These are phyloP conservation scores for Vitis amurensis DNA, from an alignment of 164 flowering plant species.

Conservation along the genomic window DNA sequence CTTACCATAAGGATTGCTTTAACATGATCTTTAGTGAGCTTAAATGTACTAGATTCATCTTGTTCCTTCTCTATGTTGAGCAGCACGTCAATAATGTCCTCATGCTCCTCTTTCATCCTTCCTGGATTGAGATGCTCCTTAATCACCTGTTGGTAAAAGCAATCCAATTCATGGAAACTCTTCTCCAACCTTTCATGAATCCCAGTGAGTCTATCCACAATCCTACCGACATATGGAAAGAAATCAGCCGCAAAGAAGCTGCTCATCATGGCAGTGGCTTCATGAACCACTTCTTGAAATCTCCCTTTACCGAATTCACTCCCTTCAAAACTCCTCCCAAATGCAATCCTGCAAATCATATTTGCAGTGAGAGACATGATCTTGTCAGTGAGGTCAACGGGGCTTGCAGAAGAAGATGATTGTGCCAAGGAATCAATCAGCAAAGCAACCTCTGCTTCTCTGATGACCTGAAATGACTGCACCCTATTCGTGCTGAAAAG, in stretches of 20 bases:
- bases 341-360: slow-evolving; percentile 18
- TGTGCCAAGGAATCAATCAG: slow-evolving; percentile 14
- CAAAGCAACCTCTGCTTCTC: slow-evolving; percentile 26
- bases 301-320: slow-evolving; percentile 7
- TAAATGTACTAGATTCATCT: background rate
- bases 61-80: slow-evolving; percentile 16
- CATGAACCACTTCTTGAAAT: slow-evolving; percentile 20
- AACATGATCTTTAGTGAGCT: slow-evolving; percentile 14
- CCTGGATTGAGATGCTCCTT: slow-evolving; percentile 22
- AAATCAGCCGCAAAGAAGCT: slow-evolving; percentile 22
- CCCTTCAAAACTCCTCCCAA: slow-evolving; percentile 23
- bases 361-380: slow-evolving; percentile 9
- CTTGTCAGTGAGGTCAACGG: slow-evolving; percentile 20
- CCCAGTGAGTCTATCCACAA: slow-evolving; percentile 28
- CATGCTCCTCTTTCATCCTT: slow-evolving; percentile 6
- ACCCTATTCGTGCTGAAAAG: slow-evolving; percentile 33
- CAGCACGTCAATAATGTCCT: slow-evolving; percentile 37
- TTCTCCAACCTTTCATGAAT: slow-evolving; percentile 13
- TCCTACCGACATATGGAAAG: slow-evolving; percentile 31
- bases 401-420: slow-evolving; percentile 3
- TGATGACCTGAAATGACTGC: slow-evolving; percentile 15
- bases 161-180: slow-evolving; percentile 23
- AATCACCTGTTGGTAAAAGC: slow-evolving; percentile 17
- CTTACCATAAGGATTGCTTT: slow-evolving; percentile 33
- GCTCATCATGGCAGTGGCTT: slow-evolving; percentile 13